Evolutionary conservation across 352 stramenopile species (phyloP).

Genomic region (Globisporangium echinulatum): DNA sequence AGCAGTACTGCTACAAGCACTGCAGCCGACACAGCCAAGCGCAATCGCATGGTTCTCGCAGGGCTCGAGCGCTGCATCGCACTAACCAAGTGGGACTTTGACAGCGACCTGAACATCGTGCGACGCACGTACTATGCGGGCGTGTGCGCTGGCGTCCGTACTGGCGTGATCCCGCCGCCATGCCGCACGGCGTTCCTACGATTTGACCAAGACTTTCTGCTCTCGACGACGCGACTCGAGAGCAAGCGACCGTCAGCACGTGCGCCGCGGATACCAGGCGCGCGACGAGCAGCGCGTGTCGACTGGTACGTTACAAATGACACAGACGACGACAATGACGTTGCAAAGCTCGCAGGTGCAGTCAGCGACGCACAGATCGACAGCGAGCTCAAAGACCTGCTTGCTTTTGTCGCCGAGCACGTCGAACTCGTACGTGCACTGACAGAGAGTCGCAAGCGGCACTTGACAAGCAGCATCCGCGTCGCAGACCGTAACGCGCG

Average conservation of each 20-base stretch:
- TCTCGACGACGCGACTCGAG: neutral
- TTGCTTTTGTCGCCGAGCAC: constrained; percentile 26
- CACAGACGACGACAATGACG: neutral
- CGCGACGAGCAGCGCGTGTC: neutral
- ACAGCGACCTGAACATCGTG: constrained; percentile 30
- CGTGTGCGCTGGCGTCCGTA: constrained; percentile 31
- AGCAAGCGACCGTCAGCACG: neutral
- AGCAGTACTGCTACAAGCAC: neutral
- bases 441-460: constrained; percentile 33
- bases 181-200: constrained; percentile 25
- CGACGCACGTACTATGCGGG: constrained; percentile 29
- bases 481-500: constrained; percentile 25
- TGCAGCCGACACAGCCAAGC: neutral
- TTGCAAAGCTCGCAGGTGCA: too few relatives aligned
- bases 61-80: constrained; percentile 22
- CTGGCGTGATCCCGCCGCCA: constrained; percentile 30
- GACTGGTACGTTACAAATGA: neutral
- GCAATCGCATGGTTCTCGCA: neutral
- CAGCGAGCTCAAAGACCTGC: constrained; percentile 22
- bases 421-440: constrained; percentile 22
- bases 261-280: too few relatives aligned
- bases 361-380: neutral
- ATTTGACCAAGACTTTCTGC: constrained; percentile 32
- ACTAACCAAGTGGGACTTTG: constrained; percentile 38
- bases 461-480: constrained; percentile 21